phyloP scores from a whole-genome alignment of 805 yeast species.

The Monosporozyma servazzii region DNA sequence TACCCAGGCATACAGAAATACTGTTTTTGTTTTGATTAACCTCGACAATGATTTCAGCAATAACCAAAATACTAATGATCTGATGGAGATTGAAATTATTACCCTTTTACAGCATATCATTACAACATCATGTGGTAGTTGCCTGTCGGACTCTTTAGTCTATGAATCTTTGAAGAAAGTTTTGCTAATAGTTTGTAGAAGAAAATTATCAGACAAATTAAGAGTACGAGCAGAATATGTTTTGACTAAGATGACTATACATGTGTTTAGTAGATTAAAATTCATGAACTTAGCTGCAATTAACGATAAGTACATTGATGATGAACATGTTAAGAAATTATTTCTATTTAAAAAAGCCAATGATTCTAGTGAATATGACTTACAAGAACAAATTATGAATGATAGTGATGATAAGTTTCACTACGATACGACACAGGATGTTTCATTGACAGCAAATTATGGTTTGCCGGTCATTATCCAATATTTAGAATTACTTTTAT shows the following conservation, averaged over 20 bases:
- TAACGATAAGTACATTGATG: slow-evolving; percentile 13
- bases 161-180: slow-evolving; percentile 88
- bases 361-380: slow-evolving; percentile 5
- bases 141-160: slow-evolving; percentile 69
- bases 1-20: slow-evolving; percentile 41
- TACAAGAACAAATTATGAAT: slow-evolving; percentile 2
- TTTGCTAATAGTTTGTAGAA: slow-evolving; percentile 82
- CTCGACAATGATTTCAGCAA: slow-evolving; percentile 88
- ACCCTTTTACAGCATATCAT: slow-evolving; percentile 61
- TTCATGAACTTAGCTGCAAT: slow-evolving; percentile 19
- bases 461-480: slow-evolving; percentile 71
- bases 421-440: slow-evolving; percentile 26
- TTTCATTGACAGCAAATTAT: slow-evolving; percentile 36
- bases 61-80: slow-evolving; percentile 85
- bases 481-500: slow-evolving; percentile 62
- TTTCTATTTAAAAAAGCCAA: background rate
- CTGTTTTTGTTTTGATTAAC: slow-evolving; percentile 61
- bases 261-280: slow-evolving; percentile 56
- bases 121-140: slow-evolving; percentile 50
- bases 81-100: slow-evolving; percentile 78
- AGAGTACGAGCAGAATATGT: slow-evolving; percentile 83
- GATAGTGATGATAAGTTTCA: background rate
- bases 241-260: slow-evolving; percentile 56
- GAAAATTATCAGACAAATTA: slow-evolving; percentile 79
- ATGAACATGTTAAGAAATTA: slow-evolving; percentile 10